A percentile compares a stretch with the other conserved stretches of the same genome.
phyloP scores from a whole-genome alignment of 495 filamentous ascomycete genomes.

The Penicillium subrubescens region DNA sequence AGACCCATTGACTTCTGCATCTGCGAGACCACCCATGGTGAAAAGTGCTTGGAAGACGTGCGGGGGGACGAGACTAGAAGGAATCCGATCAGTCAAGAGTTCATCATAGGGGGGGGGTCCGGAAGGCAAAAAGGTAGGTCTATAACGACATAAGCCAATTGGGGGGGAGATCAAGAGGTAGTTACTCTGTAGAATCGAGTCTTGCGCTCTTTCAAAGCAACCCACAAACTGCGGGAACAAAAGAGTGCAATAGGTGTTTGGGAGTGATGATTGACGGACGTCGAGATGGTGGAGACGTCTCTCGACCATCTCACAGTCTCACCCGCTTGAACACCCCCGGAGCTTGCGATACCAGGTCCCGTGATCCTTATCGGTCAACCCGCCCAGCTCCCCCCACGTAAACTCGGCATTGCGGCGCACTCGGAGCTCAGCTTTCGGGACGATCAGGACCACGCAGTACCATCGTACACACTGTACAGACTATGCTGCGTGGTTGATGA shows the following conservation, averaged over 20 bases:
- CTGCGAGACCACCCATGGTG: slow-evolving; percentile 20
- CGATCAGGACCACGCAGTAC: not conserved
- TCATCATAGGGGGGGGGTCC: not conserved
- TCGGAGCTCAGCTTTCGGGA: slow-evolving; percentile 5
- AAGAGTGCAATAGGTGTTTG: not conserved
- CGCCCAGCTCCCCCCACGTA: slow-evolving; percentile 12
- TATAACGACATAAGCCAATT: not conserved
- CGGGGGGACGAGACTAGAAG: not conserved
- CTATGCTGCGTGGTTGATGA: not conserved
- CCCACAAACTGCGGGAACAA: not conserved
- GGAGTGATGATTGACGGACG: not conserved
- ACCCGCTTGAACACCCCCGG: not conserved
- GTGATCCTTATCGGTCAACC: slow-evolving; percentile 28
- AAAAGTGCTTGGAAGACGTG: not conserved
- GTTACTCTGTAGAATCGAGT: not conserved
- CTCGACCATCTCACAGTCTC: not conserved
- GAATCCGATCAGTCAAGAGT: not conserved
- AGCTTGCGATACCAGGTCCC: slow-evolving; percentile 20
- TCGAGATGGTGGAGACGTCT: slow-evolving; percentile 8
- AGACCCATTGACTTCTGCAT: slow-evolving; percentile 31
- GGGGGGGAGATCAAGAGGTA: not conserved
- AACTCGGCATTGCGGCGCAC: slow-evolving; percentile 3
- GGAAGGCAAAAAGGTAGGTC: not conserved
- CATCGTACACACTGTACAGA: not conserved
- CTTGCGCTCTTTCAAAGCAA: not conserved